Percentiles rank a stretch among this genome's conserved stretches.
These are phyloP conservation scores for Amanita rubescens DNA, from an alignment of 768 basidiomycete species.

Conservation along the genomic window DNA sequence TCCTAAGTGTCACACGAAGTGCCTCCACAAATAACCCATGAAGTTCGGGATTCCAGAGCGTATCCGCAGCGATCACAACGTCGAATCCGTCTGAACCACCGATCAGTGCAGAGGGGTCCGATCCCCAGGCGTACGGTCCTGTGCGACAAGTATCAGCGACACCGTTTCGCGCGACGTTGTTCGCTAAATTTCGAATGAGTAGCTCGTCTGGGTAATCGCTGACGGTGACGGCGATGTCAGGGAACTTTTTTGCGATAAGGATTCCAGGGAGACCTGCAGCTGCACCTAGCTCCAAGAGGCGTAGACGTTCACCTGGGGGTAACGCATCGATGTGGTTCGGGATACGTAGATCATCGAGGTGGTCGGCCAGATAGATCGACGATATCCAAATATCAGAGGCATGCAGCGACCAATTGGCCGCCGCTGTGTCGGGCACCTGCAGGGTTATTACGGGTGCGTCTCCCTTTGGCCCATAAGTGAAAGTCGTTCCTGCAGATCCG, in stretches of 20 bases:
- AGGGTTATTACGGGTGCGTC: slow-evolving; percentile 31
- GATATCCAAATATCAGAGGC: slow-evolving; percentile 74
- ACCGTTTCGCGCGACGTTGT: slow-evolving; percentile 49
- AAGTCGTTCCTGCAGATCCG: slow-evolving; percentile 46
- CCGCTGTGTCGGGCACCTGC: slow-evolving; percentile 54
- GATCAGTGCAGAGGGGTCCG: slow-evolving; percentile 31
- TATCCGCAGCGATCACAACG: slow-evolving; percentile 65
- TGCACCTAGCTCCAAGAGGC: slow-evolving; percentile 67
- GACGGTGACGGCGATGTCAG: slow-evolving; percentile 36
- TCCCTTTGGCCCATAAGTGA: slow-evolving; percentile 32
- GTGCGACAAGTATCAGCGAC: slow-evolving; percentile 41
- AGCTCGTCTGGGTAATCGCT: slow-evolving; percentile 69
- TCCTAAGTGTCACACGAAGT: slow-evolving; percentile 40
- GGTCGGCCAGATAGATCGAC: slow-evolving; percentile 59
- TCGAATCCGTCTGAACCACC: slow-evolving; percentile 39
- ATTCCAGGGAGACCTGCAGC: slow-evolving; percentile 72
- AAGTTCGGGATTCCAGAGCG: slow-evolving; percentile 64
- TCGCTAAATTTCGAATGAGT: slow-evolving; percentile 48
- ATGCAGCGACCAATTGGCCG: slow-evolving; percentile 69
- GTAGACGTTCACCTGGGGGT: slow-evolving; percentile 12
- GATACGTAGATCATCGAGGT: slow-evolving; percentile 42
- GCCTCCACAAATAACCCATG: slow-evolving; percentile 50
- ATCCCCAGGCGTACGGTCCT: slow-evolving; percentile 61
- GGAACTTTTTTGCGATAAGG: slow-evolving; percentile 45
- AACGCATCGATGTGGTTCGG: slow-evolving; percentile 17